These are phyloP conservation scores for Tagetes erecta DNA, from an alignment of 129 eudicot genomes.

Conservation along the genomic window DNA sequence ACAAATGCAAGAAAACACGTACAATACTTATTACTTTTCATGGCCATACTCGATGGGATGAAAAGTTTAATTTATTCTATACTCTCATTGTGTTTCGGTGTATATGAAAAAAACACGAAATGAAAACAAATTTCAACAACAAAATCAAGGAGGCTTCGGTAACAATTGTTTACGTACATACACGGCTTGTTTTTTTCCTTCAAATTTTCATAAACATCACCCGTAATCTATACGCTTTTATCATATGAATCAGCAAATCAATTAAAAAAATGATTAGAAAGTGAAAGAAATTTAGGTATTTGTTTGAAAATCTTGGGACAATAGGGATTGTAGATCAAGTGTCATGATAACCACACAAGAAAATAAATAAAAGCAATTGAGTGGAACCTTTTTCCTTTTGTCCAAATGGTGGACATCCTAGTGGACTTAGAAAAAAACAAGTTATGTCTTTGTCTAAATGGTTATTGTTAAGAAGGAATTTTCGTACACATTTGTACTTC, in stretches of 20 bases:
- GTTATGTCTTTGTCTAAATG: slow-evolving; percentile 31
- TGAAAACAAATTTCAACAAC: too few species aligned
- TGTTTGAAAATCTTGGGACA: slow-evolving; percentile 30
- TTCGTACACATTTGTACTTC: slow-evolving; percentile 40
- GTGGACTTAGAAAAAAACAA: slow-evolving; percentile 19
- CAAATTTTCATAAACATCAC: slow-evolving; percentile 16
- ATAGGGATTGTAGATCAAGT: slow-evolving; percentile 25
- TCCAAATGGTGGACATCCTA: slow-evolving; percentile 40
- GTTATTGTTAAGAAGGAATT: slow-evolving; percentile 16
- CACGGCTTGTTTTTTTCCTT: too few species aligned
- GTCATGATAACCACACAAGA: slow-evolving; percentile 30
- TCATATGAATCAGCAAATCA: not conserved
- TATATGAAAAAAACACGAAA: too few species aligned
- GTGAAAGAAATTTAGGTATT: slow-evolving; percentile 37
- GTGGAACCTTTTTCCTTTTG: slow-evolving; percentile 32
- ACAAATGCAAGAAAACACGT: not conserved
- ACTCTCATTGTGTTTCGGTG: too few species aligned
- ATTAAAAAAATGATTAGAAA: slow-evolving; percentile 19
- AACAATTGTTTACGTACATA: too few species aligned
- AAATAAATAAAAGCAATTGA: slow-evolving; percentile 26
- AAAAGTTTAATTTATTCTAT: too few species aligned
- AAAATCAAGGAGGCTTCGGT: too few species aligned
- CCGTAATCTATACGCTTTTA: slow-evolving; percentile 11
- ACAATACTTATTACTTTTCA: not conserved
- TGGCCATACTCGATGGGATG: too few species aligned